Conservation (phyloP, 495 filamentous ascomycete species). For the Neurospora tetraspora region DNA sequence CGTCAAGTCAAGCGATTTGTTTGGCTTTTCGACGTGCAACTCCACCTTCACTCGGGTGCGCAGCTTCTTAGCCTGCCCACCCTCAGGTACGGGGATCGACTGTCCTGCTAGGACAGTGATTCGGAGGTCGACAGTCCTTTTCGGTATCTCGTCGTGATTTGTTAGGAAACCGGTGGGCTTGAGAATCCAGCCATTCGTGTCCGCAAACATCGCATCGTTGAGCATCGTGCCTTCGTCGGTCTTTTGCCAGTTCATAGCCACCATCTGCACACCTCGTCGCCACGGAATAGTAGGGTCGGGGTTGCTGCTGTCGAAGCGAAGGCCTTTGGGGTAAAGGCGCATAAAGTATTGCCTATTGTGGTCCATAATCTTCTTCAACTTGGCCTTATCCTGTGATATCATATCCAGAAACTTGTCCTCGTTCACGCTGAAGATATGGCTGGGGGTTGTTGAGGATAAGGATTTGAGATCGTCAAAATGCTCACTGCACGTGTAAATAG, state of each 20-base stretch:
- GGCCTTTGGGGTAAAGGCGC: slow-evolving; percentile 78
- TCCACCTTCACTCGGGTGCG: slow-evolving; percentile 58
- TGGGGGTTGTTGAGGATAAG: slow-evolving; percentile 49
- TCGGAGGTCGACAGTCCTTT: slow-evolving; percentile 26
- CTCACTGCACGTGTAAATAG: slow-evolving; percentile 76
- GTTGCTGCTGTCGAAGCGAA: slow-evolving; percentile 74
- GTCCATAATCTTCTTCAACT: slow-evolving; percentile 48
- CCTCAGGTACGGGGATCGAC: slow-evolving; percentile 26
- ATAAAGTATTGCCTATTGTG: slow-evolving; percentile 82
- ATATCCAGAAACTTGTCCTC: slow-evolving; percentile 63
- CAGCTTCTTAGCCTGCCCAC: slow-evolving; percentile 17
- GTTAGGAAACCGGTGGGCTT: slow-evolving; percentile 56
- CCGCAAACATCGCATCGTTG: slow-evolving; percentile 83
- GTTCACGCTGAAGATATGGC: slow-evolving; percentile 78
- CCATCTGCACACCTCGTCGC: slow-evolving; percentile 83
- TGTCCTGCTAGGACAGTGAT: slow-evolving; percentile 38
- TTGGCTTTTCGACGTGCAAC: slow-evolving; percentile 60
- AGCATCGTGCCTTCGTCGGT: slow-evolving; percentile 91
- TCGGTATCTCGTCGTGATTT: slow-evolving; percentile 9
- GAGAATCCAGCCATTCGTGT: slow-evolving; percentile 73
- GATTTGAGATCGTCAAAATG: slow-evolving; percentile 59
- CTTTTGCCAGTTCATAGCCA: slow-evolving; percentile 90
- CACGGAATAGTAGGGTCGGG: slow-evolving; percentile 76
- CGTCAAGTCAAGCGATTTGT: slow-evolving; percentile 24
- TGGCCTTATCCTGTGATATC: slow-evolving; percentile 23